Evolutionary conservation across 2,329 filamentous ascomycete species (phyloP).

Genomic region (Neofusicoccum ribis): DNA sequence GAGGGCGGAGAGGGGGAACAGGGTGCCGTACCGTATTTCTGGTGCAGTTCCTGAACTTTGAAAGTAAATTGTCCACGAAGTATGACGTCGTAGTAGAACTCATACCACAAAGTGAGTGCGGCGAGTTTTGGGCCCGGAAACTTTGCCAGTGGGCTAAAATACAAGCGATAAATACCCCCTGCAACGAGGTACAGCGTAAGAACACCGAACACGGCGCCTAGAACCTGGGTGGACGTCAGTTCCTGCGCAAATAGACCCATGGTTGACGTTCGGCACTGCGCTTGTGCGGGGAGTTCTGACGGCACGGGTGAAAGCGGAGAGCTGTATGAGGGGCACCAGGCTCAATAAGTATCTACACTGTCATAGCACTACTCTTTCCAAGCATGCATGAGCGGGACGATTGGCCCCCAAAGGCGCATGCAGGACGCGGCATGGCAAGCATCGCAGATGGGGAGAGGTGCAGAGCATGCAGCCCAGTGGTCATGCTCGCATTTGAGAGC

Average conservation of each 20-base stretch:
- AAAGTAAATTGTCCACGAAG: slow-evolving; percentile 25
- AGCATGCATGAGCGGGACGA: neutral
- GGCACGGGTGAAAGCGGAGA: neutral
- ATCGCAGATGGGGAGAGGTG: neutral
- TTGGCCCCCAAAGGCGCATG: neutral
- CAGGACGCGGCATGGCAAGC: neutral
- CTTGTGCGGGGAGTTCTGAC: neutral
- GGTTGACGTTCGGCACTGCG: neutral
- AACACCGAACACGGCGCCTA: neutral
- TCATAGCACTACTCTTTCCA: neutral
- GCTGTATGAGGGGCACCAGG: neutral
- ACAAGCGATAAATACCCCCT: slow-evolving; percentile 25
- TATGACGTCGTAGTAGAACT: slow-evolving; percentile 29
- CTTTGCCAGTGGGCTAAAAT: slow-evolving; percentile 24
- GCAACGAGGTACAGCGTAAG: neutral
- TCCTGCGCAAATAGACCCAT: neutral
- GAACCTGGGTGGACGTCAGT: neutral
- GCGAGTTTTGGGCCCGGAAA: slow-evolving; percentile 29
- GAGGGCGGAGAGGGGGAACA: neutral
- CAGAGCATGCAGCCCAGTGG: neutral
- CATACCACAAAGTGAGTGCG: slow-evolving; percentile 30
- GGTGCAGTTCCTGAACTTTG: slow-evolving; percentile 27
- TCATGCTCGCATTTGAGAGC: neutral
- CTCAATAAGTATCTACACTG: neutral
- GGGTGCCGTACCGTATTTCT: slow-evolving; percentile 24